These are phyloP conservation scores for Niveomyces coronatus DNA, from an alignment of 2,329 filamentous ascomycete genomes.

Conservation along the genomic window DNA sequence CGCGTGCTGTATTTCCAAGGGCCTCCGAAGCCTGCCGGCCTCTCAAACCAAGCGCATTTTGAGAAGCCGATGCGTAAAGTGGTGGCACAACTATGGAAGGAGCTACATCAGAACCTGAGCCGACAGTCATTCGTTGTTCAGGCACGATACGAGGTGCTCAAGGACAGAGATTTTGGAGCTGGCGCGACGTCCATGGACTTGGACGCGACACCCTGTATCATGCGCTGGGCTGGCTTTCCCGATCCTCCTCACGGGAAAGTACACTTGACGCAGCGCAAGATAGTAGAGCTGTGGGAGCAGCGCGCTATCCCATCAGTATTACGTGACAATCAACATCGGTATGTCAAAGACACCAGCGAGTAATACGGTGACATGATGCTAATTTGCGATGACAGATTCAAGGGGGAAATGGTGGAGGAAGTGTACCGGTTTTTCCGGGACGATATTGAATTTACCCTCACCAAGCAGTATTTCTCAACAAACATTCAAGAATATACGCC, in stretches of 20 bases:
- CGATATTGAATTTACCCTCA: slow-evolving; percentile 44
- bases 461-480: slow-evolving; percentile 34
- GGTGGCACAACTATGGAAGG: slow-evolving; percentile 35
- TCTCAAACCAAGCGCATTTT: slow-evolving; percentile 31
- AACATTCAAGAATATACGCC: slow-evolving; percentile 23
- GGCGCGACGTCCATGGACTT: slow-evolving; percentile 25
- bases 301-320: slow-evolving; percentile 37
- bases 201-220: slow-evolving; percentile 33
- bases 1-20: slow-evolving; percentile 46
- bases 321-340: slow-evolving; percentile 43
- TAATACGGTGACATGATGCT: rapidly evolving
- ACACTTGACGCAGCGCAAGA: slow-evolving; percentile 40
- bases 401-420: slow-evolving; percentile 43
- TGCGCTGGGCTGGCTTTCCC: slow-evolving; percentile 51
- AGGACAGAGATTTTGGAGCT: slow-evolving; percentile 36
- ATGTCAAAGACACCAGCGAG: slow-evolving; percentile 11
- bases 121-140: slow-evolving; percentile 49
- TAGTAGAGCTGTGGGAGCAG: slow-evolving; percentile 45
- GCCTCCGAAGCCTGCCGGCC: slow-evolving; percentile 32
- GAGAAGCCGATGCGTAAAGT: slow-evolving; percentile 30
- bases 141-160: slow-evolving; percentile 41
- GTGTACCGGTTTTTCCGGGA: slow-evolving; percentile 42
- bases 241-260: slow-evolving; percentile 42
- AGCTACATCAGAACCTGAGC: slow-evolving; percentile 42
- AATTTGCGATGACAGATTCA: slow-evolving; percentile 30